A percentile compares a stretch with the other conserved stretches of the same genome.
Evolutionary conservation across 2,329 filamentous ascomycete genomes (phyloP).

Genomic region (Apiospora arundinis): DNA sequence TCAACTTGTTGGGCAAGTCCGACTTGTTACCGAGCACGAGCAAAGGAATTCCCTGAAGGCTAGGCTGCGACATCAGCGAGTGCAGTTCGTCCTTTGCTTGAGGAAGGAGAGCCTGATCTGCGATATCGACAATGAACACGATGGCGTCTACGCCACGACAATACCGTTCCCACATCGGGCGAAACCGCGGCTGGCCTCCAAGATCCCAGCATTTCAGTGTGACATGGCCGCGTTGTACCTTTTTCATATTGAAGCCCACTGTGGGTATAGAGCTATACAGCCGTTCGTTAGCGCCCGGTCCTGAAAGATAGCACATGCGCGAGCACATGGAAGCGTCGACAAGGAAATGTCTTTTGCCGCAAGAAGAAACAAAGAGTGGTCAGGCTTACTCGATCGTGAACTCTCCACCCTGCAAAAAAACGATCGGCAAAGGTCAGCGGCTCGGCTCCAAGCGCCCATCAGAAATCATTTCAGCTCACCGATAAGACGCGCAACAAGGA

Average conservation of each 20-base stretch:
- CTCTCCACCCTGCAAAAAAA: slow-evolving; percentile 78
- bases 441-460: slow-evolving; percentile 8
- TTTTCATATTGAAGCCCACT: slow-evolving; percentile 99
- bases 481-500: slow-evolving; percentile 91
- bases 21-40: slow-evolving; percentile 97
- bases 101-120: slow-evolving; percentile 80
- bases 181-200: slow-evolving; percentile 94
- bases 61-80: slow-evolving; percentile 81
- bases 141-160: slow-evolving; percentile 97
- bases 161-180: slow-evolving; percentile 99
- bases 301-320: slow-evolving; percentile 10
- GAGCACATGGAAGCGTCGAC: slow-evolving; percentile 6
- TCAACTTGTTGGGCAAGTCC: slow-evolving; percentile 87
- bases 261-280: slow-evolving; percentile 86
- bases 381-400: slow-evolving; percentile 95
- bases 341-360: not conserved
- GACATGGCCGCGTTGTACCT: slow-evolving; percentile 96
- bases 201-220: slow-evolving; percentile 99
- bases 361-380: slow-evolving; percentile 21
- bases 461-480: slow-evolving; percentile 63
- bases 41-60: slow-evolving; percentile 87
- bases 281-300: not conserved
- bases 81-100: slow-evolving; percentile 93
- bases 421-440: slow-evolving; percentile 43
- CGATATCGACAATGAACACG: slow-evolving; percentile 97